Base-by-base conservation (phyloP, 1,284 basidiomycete genomes). In the Ustilago loliicola region DNA sequence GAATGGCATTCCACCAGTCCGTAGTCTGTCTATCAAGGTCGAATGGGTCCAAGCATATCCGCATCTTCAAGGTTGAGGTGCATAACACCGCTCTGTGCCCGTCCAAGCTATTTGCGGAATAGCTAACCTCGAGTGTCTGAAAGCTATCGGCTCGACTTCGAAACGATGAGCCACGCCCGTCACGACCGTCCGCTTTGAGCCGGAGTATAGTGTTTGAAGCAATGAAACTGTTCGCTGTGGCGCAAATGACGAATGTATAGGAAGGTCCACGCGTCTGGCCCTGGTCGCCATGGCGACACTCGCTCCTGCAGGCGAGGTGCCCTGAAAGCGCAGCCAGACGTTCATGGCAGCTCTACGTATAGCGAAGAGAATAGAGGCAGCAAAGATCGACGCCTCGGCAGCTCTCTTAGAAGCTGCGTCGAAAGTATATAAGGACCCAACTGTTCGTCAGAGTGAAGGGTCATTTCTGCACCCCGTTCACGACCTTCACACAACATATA, bases 251-350 rank as follows among this genome's bases (percentile, higher is more conserved):
- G 36, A 8, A 38, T 27, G 5, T 21, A 3, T 15, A 11, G 30
- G 19, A 21, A 32, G 2, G 45, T 47, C 45, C 17, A 17, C 17
- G 45, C 3, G 8, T 47, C 30, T 53, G 30, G 32, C 52, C 17
- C n/a, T 19, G 25, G 25, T 59, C 57, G 57, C 29, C 57, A 59
- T 59, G 45, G 29, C 45, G 57, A 59, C 30, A 45, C 27, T 36
- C 30, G 45, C 34, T 6, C 2, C 11, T 30, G n/a, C 9, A 30
- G 50, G 19, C 48, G 23, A 17, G 17, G 6, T 19, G 25, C 27
- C 27, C 27, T 52, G 13, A 42, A 4, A 21, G n/a, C 4, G 40
- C 40, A 42, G 15, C 40, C n/a, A 34, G 32, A 11, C 32, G 32
- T n/a, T n/a, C n/a, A n/a, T n/a, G n/a, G n/a, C n/a, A n/a, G n/a